These are phyloP conservation scores for Colletotrichum noveboracense DNA, from an alignment of 2,329 filamentous ascomycete species.

Conservation along the genomic window DNA sequence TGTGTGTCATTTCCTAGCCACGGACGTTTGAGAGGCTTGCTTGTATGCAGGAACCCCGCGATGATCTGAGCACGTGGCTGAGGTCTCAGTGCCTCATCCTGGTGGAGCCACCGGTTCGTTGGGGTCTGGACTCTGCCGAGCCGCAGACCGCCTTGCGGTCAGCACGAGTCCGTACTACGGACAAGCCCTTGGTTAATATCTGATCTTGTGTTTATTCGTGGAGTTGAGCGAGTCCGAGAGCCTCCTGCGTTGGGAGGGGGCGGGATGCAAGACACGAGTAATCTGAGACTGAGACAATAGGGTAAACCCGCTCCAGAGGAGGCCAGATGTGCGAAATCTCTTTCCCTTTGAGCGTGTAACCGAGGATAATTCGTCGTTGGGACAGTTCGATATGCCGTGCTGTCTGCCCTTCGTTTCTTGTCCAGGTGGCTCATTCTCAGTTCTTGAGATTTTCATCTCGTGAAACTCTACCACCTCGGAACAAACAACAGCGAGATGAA, in stretches of 20 bases:
- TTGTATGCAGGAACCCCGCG: not conserved
- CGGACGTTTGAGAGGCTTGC: not conserved
- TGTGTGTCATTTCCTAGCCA: not conserved
- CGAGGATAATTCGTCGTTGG: not conserved
- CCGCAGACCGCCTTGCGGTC: not conserved
- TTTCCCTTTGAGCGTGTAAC: not conserved
- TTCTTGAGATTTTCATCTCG: not conserved
- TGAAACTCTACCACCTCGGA: not conserved
- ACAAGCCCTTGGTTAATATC: not conserved
- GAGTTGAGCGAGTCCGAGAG: not conserved
- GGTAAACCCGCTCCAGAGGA: not conserved
- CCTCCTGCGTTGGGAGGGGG: not conserved
- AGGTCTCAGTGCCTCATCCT: not conserved
- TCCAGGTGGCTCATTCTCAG: accelerated
- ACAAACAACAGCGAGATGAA: not conserved
- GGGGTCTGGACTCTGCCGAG: not conserved
- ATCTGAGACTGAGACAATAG: not conserved
- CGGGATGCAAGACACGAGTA: not conserved
- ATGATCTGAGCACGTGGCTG: not conserved
- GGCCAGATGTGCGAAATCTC: not conserved
- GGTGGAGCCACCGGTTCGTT: not conserved
- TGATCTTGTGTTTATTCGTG: not conserved
- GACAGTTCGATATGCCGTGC: not conserved
- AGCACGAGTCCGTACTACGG: not conserved
- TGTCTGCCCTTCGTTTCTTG: not conserved